These are phyloP conservation scores for Wickerhamiella bombiphila DNA, from an alignment of 805 yeast genomes.

Conservation along the genomic window DNA sequence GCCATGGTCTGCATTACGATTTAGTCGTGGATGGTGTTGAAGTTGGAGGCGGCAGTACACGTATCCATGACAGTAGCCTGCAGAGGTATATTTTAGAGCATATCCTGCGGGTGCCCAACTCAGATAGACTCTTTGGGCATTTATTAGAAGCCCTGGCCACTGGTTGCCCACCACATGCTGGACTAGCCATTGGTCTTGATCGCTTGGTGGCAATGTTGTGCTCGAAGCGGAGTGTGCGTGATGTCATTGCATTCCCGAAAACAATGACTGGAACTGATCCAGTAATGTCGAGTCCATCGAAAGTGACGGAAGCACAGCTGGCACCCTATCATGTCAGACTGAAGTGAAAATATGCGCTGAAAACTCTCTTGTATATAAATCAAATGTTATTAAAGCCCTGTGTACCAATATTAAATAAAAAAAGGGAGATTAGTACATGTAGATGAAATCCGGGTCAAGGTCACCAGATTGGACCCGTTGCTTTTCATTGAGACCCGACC, in stretches of 20 bases:
- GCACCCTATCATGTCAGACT: conserved; percentile 37
- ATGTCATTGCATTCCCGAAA: conserved; percentile 94
- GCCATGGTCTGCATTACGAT: conserved; percentile 86
- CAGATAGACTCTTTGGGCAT: conserved; percentile 67
- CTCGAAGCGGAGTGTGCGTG: conserved; percentile 67
- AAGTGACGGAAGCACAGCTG: conserved; percentile 37
- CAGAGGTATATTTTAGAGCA: conserved; percentile 60
- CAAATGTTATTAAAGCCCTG: no score
- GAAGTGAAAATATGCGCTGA: neutral
- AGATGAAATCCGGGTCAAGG: conserved; percentile 21
- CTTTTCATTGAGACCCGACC: conserved; percentile 13
- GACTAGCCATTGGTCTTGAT: conserved; percentile 90
- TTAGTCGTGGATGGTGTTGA: conserved; percentile 89
- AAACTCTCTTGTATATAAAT: neutral
- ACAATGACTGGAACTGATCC: conserved; percentile 77
- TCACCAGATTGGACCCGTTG: conserved; percentile 22
- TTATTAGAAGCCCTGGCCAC: conserved; percentile 61
- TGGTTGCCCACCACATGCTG: conserved; percentile 99
- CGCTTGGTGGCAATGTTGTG: conserved; percentile 79
- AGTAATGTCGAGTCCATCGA: conserved; percentile 75
- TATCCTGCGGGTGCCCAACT: conserved; percentile 43
- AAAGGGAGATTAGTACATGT: conserved; percentile 18
- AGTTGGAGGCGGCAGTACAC: conserved; percentile 92
- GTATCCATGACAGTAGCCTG: conserved; percentile 74
- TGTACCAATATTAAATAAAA: no score